Evolutionary conservation across 139 green algal species (phyloP).

Genomic region (Haematococcus lacustris): DNA sequence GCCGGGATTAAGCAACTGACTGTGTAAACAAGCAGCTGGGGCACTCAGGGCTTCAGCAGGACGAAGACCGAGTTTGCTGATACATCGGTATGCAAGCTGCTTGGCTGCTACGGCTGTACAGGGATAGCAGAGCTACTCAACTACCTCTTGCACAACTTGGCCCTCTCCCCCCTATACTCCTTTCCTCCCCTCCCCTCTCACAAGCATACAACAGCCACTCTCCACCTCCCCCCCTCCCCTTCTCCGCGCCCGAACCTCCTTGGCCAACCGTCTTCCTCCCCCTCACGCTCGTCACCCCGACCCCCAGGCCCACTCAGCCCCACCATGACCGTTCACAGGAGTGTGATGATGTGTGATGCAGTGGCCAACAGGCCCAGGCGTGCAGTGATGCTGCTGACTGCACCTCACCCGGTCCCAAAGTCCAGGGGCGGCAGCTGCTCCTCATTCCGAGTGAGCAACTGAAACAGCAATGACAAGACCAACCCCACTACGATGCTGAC

Average conservation of each 20-base stretch:
- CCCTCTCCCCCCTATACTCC: no score
- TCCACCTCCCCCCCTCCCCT: no score
- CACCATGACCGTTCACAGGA: neutral
- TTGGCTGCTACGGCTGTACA: neutral
- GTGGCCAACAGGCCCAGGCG: neutral
- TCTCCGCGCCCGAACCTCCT: no score
- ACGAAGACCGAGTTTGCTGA: no score
- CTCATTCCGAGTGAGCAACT: conserved; percentile 16
- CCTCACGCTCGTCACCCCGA: neutral
- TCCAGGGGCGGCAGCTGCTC: conserved; percentile 12
- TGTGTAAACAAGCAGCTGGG: neutral
- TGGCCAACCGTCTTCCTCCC: no score
- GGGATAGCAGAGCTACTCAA: no score
- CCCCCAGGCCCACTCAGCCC: neutral
- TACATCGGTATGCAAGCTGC: neutral
- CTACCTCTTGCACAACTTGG: no score
- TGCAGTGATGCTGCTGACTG: no score
- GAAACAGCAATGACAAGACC: neutral
- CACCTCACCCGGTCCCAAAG: conserved; percentile 14
- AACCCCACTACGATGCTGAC: conserved; percentile 10
- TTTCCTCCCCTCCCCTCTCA: no score
- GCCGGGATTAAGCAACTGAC: neutral
- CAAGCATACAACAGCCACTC: no score
- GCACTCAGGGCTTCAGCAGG: neutral
- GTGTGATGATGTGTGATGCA: neutral